These are phyloP conservation scores for Hypoxylon sp. DNA, from an alignment of 2,329 filamentous ascomycete species.

Conservation along the genomic window DNA sequence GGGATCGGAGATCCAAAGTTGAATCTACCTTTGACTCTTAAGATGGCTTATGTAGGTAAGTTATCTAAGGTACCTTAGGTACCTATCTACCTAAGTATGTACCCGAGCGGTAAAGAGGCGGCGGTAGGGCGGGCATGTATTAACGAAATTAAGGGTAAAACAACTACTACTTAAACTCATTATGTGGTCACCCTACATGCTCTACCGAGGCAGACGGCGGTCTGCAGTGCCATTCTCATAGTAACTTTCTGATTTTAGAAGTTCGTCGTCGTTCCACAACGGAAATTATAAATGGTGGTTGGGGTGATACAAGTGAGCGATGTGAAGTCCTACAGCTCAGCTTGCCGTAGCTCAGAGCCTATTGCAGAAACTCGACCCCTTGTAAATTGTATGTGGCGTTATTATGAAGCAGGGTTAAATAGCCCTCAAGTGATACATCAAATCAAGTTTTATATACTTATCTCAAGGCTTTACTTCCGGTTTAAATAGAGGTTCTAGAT, in stretches of 20 bases:
- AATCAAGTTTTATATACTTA: neutral
- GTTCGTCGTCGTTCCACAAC: neutral
- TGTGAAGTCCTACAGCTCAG: constrained; percentile 1
- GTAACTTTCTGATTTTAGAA: neutral
- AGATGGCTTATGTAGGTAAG: too few relatives aligned
- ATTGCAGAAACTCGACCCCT: neutral
- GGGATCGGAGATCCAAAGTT: too few relatives aligned
- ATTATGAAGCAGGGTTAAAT: neutral
- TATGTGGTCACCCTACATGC: neutral
- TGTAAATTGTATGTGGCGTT: neutral
- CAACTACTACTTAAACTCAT: neutral
- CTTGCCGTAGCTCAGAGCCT: neutral
- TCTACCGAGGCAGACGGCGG: neutral
- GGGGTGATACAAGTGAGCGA: neutral
- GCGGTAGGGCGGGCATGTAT: too few relatives aligned
- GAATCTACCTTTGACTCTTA: too few relatives aligned
- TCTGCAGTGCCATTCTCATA: neutral
- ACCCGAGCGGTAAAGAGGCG: too few relatives aligned
- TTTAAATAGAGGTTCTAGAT: neutral
- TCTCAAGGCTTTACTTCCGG: neutral
- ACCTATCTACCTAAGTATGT: too few relatives aligned
- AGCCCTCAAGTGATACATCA: neutral
- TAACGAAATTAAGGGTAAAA: too few relatives aligned
- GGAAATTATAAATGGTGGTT: neutral
- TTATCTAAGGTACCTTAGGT: too few relatives aligned